Evolutionary conservation across 768 basidiomycete genomes (phyloP), one percentile per base, ranked within the genome.

Genomic region (Rhodosporidiobolus sp.): DNA sequence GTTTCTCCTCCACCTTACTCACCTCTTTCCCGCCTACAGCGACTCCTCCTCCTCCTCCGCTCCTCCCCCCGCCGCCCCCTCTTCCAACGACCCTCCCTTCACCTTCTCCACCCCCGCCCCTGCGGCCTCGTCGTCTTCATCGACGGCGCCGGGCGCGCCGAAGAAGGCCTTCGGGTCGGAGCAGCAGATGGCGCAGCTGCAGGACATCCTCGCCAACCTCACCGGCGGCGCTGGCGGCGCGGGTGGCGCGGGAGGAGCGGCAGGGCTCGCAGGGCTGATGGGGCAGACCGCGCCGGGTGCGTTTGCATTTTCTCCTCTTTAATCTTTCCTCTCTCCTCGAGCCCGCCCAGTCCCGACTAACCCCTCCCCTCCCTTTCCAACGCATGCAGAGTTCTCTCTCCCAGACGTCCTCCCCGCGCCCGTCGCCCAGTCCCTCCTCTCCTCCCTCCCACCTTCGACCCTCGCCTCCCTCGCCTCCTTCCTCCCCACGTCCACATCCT

Each of bases 351-450:
- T 16, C 26, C 17, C 9, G 4, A 6, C 14, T 14, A 6, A 43
- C 38, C 14, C 14, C 14, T 34, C 56, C 50, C 34, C 8, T 7
- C 38, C 14, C 8, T 43, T 43, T 14, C 14, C 14, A 14, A 43
- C 38, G 38, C 20, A 20, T 12, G 8, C 49, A 74, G 74, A 58
- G 7, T 75, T 52, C 74, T 30, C 56, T 38, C 74, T 75, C 59
- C 59, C 66, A 11, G 69, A 71, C 63, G 66, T 75, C 66, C 70
- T 75, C 10, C 62, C 73, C 43, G 14, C 73, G n/a, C 65, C 72
- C 0, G 17, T 34, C 56, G 58, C 65, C 46, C 30, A 46, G 2
- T 35, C 67, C 16, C 63, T 73, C 48, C 50, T 73, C 72, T 17
- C 57, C 30, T 54, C 72, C 48, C 45, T 64, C 35, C 64, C 65